Percentiles rank a stretch among this genome's conserved stretches.
phyloP scores from a whole-genome alignment of 2,329 filamentous ascomycete species.

The Calonectria hawksworthii region DNA sequence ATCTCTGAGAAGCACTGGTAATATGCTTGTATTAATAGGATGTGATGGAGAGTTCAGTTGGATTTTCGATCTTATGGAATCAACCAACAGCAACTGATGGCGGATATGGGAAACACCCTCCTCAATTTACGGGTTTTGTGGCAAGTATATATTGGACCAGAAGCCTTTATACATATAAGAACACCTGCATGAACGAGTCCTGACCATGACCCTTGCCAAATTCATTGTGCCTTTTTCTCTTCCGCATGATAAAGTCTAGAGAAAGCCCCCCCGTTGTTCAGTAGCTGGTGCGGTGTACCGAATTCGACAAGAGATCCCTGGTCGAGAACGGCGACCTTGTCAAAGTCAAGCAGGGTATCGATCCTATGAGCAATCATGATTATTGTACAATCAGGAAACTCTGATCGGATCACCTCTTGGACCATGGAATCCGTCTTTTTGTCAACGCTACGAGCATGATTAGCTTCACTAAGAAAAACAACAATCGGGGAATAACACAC shows the following conservation, averaged over 20 bases:
- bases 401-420: constrained; percentile 47
- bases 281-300: constrained; percentile 43
- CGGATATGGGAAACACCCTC: no score
- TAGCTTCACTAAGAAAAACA: background rate
- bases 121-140: no score
- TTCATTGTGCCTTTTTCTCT: constrained; percentile 33
- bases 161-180: no score
- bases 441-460: constrained; percentile 43
- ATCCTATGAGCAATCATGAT: constrained; percentile 53
- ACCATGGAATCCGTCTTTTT: constrained; percentile 47
- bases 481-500: constrained; percentile 23
- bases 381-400: constrained; percentile 49
- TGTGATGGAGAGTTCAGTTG: background rate
- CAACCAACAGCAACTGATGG: no score
- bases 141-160: no score
- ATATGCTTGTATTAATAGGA: no score
- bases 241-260: constrained; percentile 42
- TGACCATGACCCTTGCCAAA: no score
- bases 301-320: constrained; percentile 47
- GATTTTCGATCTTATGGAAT: background rate
- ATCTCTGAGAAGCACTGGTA: constrained; percentile 80
- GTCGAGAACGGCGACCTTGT: constrained; percentile 50
- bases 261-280: constrained; percentile 38
- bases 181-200: no score
- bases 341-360: constrained; percentile 51